phyloP scores from a whole-genome alignment of 73 alveolate species.

The Halteria grandinella region DNA sequence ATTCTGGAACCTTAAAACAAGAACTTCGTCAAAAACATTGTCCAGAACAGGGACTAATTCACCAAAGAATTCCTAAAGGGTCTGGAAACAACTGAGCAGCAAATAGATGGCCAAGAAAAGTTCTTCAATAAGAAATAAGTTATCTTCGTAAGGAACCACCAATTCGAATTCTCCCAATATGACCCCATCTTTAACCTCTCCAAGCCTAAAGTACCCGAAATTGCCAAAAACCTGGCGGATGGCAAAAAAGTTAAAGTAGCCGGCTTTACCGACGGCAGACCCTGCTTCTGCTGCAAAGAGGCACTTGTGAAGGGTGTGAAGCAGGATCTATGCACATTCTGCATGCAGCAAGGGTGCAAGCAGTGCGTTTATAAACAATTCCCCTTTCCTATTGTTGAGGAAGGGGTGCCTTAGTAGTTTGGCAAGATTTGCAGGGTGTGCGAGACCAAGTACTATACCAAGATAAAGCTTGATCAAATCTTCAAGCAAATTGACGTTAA shows the following conservation, averaged over 20 bases:
- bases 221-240: background rate
- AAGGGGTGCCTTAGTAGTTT: background rate
- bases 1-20: constrained; percentile 2
- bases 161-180: constrained; percentile 8
- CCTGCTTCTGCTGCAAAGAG: constrained; percentile 42
- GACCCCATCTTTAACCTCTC: constrained; percentile 23
- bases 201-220: background rate
- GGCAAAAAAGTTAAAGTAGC: background rate
- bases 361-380: constrained; percentile 26
- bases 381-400: constrained; percentile 23
- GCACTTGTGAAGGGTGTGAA: background rate
- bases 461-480: constrained; percentile 14
- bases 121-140: constrained; percentile 4
- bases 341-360: constrained; percentile 35
- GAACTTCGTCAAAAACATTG: background rate
- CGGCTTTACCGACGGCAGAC: background rate
- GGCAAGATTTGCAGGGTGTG: constrained; percentile 40
- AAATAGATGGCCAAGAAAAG: constrained; percentile 5
- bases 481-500: constrained; percentile 1
- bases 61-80: constrained; percentile 6
- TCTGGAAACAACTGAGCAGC: constrained; percentile 5
- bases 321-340: constrained; percentile 23
- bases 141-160: constrained; percentile 13
- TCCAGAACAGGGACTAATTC: constrained; percentile 16
- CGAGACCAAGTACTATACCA: constrained; percentile 21